A percentile compares a stretch with the other conserved stretches of the same genome.
These are phyloP conservation scores for Lecanicillium sp. DNA, from an alignment of 2,329 filamentous ascomycete species.

Conservation along the genomic window DNA sequence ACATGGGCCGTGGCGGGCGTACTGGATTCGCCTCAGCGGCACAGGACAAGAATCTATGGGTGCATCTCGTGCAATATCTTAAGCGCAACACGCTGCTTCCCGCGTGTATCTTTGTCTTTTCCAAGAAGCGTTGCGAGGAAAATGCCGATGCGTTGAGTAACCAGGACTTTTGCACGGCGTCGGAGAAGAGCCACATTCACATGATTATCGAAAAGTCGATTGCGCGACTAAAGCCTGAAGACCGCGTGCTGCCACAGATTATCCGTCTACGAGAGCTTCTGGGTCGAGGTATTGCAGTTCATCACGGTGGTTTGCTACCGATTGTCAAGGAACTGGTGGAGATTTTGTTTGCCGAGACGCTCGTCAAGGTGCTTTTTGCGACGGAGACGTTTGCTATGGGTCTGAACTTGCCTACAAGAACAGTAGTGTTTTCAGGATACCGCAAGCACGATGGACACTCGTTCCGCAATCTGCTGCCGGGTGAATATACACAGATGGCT, in stretches of 20 bases:
- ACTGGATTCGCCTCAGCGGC: slow-evolving; percentile 81
- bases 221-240: slow-evolving; percentile 83
- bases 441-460: slow-evolving; percentile 91
- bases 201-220: slow-evolving; percentile 97
- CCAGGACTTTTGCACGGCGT: slow-evolving; percentile 87
- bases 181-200: slow-evolving; percentile 93
- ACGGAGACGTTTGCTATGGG: slow-evolving; percentile 99
- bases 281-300: slow-evolving; percentile 84
- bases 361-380: slow-evolving; percentile 95
- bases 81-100: slow-evolving; percentile 83
- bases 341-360: slow-evolving; percentile 87
- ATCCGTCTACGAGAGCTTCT: slow-evolving; percentile 79
- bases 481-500: slow-evolving; percentile 98
- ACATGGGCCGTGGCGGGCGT: slow-evolving; percentile 84
- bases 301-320: slow-evolving; percentile 88
- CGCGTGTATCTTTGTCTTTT: slow-evolving; percentile 97
- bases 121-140: slow-evolving; percentile 94
- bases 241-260: slow-evolving; percentile 86
- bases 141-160: slow-evolving; percentile 94
- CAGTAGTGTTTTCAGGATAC: slow-evolving; percentile 95
- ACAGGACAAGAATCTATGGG: slow-evolving; percentile 95
- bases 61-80: slow-evolving; percentile 86
- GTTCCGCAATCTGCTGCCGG: slow-evolving; percentile 85
- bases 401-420: slow-evolving; percentile 88
- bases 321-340: slow-evolving; percentile 98